Evolutionary conservation across 345 rosid genomes (phyloP).

Genomic region (Heritiera littoralis): DNA sequence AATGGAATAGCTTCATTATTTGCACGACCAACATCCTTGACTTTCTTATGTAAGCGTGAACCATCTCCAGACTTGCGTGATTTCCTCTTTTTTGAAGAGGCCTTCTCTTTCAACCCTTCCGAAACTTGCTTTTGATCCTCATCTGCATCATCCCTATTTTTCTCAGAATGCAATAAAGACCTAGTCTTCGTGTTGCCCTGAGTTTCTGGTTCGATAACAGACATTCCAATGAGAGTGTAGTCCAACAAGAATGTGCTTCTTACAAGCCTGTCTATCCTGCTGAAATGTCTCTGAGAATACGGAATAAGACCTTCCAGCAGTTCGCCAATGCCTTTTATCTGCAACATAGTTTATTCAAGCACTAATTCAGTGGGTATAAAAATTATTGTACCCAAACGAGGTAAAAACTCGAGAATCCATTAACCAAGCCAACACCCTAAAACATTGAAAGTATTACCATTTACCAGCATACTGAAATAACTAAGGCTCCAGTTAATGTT

Average conservation of each 20-base stretch:
- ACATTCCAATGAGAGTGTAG: constrained; percentile 82
- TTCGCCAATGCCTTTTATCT: constrained; percentile 83
- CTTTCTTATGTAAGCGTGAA: constrained; percentile 61
- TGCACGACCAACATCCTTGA: constrained; percentile 39
- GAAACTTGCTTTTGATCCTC: constrained; percentile 31
- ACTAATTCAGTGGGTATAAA: background rate
- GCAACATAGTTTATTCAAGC: constrained; percentile 23
- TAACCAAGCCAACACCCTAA: background rate
- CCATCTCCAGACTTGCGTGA: constrained; percentile 45
- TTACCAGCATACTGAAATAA: background rate
- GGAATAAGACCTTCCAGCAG: constrained; percentile 87
- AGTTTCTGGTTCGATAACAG: constrained; percentile 65
- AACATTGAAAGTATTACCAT: background rate
- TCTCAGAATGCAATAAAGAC: constrained; percentile 5
- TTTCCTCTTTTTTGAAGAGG: constrained; percentile 61
- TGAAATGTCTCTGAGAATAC: constrained; percentile 86
- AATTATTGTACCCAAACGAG: background rate
- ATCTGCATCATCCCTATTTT: constrained; percentile 17
- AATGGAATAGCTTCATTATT: constrained; percentile 37
- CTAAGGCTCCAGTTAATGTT: background rate
- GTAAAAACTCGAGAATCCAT: background rate
- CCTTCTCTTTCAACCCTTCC: constrained; percentile 31
- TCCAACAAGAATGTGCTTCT: constrained; percentile 90
- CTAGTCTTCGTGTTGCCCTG: constrained; percentile 19
- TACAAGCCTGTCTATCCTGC: constrained; percentile 80